These are phyloP conservation scores for Phytophthora rubi DNA, from an alignment of 352 stramenopile genomes.

Conservation along the genomic window DNA sequence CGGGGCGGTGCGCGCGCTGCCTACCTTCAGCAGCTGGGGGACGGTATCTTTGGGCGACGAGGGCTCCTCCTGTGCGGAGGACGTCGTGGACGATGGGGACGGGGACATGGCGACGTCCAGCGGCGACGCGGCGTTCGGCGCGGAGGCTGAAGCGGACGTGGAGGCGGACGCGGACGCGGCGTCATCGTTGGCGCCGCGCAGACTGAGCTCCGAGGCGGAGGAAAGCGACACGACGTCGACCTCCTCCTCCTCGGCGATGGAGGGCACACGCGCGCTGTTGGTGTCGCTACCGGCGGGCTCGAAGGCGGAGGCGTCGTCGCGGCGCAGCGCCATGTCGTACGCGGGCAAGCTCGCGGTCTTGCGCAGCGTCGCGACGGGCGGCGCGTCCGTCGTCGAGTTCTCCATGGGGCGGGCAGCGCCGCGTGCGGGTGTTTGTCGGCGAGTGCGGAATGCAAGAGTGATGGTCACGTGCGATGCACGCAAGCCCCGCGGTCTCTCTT, in stretches of 20 bases:
- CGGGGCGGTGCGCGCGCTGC: conserved; percentile 42
- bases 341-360: conserved; percentile 36
- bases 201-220: conserved; percentile 33
- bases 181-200: conserved; percentile 26
- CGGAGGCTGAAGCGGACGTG: conserved; percentile 14
- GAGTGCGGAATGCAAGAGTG: conserved; percentile 39
- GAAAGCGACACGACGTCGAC: conserved; percentile 34
- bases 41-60: conserved; percentile 21
- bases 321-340: conserved; percentile 28
- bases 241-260: conserved; percentile 28
- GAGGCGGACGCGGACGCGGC: neutral
- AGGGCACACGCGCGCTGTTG: conserved; percentile 32
- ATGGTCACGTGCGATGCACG: conserved; percentile 15
- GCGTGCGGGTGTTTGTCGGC: too few species aligned
- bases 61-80: conserved; percentile 30
- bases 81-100: conserved; percentile 49
- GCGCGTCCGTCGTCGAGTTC: conserved; percentile 19
- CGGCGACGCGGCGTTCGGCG: conserved; percentile 43
- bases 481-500: conserved; percentile 22
- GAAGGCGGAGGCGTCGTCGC: conserved; percentile 18
- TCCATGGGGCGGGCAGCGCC: conserved; percentile 21
- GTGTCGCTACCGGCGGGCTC: conserved; percentile 20
- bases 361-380: conserved; percentile 19
- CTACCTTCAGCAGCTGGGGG: conserved; percentile 14
- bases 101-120: conserved; percentile 45